A percentile compares a stretch with the other conserved stretches of the same genome.
phyloP scores from a whole-genome alignment of 768 basidiomycete species.

The Tubosaeta sp. region DNA sequence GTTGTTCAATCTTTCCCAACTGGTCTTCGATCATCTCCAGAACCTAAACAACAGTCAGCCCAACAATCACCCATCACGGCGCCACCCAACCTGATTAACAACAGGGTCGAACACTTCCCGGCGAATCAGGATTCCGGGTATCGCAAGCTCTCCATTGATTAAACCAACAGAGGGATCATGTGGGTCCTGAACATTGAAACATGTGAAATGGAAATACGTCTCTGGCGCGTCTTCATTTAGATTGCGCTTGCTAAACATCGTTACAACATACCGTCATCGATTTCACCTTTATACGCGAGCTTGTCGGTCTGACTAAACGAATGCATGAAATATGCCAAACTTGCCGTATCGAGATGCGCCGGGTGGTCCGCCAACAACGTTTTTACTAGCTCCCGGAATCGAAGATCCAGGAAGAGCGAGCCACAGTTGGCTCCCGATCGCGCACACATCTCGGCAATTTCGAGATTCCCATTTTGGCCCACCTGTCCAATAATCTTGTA shows the following conservation, averaged over 20 bases:
- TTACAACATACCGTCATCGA: constrained; percentile 59
- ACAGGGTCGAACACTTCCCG: constrained; percentile 88
- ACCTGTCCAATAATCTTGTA: constrained; percentile 81
- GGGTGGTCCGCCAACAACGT: constrained; percentile 80
- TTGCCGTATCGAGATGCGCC: constrained; percentile 75
- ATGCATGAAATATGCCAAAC: constrained; percentile 84
- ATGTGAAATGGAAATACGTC: constrained; percentile 83
- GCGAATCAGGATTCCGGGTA: constrained; percentile 76
- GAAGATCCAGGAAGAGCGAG: constrained; percentile 80
- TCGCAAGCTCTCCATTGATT: constrained; percentile 77
- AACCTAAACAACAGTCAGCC: constrained; percentile 44
- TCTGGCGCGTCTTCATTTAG: constrained; percentile 39
- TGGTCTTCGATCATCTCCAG: constrained; percentile 77
- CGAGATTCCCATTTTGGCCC: constrained; percentile 70
- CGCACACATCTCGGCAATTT: constrained; percentile 89
- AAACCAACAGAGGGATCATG: constrained; percentile 78
- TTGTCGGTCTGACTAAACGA: constrained; percentile 89
- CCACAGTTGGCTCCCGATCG: constrained; percentile 86
- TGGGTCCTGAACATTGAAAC: constrained; percentile 83
- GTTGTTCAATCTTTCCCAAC: constrained; percentile 58
- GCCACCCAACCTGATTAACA: constrained; percentile 58
- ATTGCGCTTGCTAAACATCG: neutral
- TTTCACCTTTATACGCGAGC: constrained; percentile 64
- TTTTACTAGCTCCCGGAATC: constrained; percentile 78
- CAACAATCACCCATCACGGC: constrained; percentile 2